Evolutionary conservation across 345 rosid genomes (phyloP).

Genomic region (Citropsis articulata): DNA sequence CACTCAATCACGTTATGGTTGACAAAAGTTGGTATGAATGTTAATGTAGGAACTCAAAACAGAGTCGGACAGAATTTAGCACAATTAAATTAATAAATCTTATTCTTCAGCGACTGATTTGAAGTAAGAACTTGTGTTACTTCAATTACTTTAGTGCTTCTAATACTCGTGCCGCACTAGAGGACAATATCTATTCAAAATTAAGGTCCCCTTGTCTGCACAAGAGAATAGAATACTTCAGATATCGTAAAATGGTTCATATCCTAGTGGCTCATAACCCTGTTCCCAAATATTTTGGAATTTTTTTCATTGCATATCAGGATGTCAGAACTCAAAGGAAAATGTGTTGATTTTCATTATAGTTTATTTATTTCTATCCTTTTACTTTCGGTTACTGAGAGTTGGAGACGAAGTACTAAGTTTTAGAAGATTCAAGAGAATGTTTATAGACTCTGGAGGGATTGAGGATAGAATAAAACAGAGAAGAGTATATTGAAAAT

Average conservation of each 20-base stretch:
- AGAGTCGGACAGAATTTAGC: background rate
- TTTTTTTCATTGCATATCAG: background rate
- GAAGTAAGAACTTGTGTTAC: background rate
- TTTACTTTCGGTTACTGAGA: too few relatives aligned
- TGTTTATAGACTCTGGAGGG: background rate
- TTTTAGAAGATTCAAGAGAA: too few relatives aligned
- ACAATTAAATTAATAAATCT: background rate
- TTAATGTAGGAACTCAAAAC: background rate
- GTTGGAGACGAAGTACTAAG: too few relatives aligned
- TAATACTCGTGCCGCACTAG: background rate
- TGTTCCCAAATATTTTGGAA: background rate
- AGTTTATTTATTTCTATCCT: too few relatives aligned
- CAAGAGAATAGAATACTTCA: background rate
- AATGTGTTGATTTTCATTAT: too few relatives aligned
- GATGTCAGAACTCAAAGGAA: background rate
- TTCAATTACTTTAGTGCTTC: background rate
- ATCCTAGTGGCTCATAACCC: background rate
- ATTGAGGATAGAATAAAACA: background rate
- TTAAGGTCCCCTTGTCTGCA: too few relatives aligned
- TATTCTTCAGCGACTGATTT: background rate
- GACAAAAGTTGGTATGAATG: background rate
- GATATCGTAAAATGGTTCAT: background rate
- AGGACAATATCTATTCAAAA: background rate
- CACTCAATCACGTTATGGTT: background rate
- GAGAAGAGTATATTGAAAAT: background rate